Base-by-base conservation (phyloP, 1,284 basidiomycete species). In the Puccinia horiana region DNA sequence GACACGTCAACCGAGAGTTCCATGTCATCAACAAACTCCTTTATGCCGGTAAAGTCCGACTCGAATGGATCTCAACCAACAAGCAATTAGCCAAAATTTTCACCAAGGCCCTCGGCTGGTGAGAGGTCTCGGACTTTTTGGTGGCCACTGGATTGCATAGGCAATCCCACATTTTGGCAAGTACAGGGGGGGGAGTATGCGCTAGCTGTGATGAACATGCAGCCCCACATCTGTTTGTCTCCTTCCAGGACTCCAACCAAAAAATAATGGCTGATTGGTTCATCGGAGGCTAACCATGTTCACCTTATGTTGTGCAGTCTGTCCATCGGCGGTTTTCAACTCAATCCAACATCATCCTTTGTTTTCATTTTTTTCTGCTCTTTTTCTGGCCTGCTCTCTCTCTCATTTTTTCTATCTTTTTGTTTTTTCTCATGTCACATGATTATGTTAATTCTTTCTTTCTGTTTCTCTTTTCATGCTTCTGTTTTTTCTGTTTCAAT, bases 61-160 rank as follows among this genome's bases (percentile, higher is more conserved):
- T 76, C 4, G n/a, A 47, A 56, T 76, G 73, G 73, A 44, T 76
- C 23, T 47, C 44, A 47, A 47, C 44, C 44, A 47, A 47, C n/a
- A n/a, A 47, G 44, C 44, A 47, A n/a, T n/a, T n/a, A n/a, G n/a
- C n/a, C 44, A 47, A 47, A 8, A 54, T 54, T n/a, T 54, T 54
- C 20, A 54, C 52, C 52, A 54, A 54, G 23, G 52, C 52, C 5
- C 52, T 54, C 23, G 23, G 52, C 14, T 54, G 52, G 52, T n/a
- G 23, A 16, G 5, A 16, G 20, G 52, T 54, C 12, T 54, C 52
- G 20, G 23, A n/a, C 14, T 47, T 47, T n/a, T 54, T 54, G 52
- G 23, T 5, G 12, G 23, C 11, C 5, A 54, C 23, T 16, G 52
- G 52, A n/a, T n/a, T 54, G 23, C 23, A n/a, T 16, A 12, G 5